A percentile compares a stretch with the other conserved stretches of the same genome.
Conservation (phyloP, 2,329 filamentous ascomycete genomes). For the Fusarium sp. region DNA sequence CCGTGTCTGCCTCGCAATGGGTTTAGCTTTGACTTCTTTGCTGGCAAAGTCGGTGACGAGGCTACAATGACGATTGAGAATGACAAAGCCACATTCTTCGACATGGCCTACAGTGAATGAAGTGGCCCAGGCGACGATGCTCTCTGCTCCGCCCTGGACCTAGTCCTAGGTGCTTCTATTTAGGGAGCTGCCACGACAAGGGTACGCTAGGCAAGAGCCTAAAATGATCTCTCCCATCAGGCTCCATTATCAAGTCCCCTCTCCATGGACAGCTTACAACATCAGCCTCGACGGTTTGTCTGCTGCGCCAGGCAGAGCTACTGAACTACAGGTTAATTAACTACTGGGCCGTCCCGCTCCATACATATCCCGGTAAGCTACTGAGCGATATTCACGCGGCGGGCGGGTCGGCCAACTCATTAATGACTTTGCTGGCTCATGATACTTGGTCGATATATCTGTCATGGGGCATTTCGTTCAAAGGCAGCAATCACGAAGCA, state of each 20-base stretch:
- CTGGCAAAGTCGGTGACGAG: constrained; percentile 33
- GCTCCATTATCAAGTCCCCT: constrained; percentile 14
- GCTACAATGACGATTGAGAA: constrained; percentile 31
- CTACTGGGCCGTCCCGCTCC: constrained; percentile 18
- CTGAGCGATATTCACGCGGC: constrained; percentile 1
- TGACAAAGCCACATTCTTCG: constrained; percentile 36
- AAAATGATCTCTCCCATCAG: constrained; percentile 6
- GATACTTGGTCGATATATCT: constrained; percentile 2
- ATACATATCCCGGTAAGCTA: constrained; percentile 11
- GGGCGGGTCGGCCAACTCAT: constrained; percentile 34
- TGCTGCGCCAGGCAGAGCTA: constrained; percentile 16
- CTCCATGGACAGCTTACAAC: constrained; percentile 28
- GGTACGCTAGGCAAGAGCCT: constrained; percentile 24
- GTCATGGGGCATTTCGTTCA: constrained; percentile 2
- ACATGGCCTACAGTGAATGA: constrained; percentile 24
- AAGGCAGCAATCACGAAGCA: constrained; percentile 7
- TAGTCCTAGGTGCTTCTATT: constrained; percentile 39
- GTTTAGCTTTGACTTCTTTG: constrained; percentile 22
- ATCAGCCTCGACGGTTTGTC: constrained; percentile 31
- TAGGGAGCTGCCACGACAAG: constrained; percentile 34
- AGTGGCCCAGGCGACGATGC: constrained; percentile 15
- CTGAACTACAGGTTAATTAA: constrained; percentile 2
- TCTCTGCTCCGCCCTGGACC: constrained; percentile 34
- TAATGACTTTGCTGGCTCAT: constrained; percentile 32
- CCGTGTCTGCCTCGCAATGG: constrained; percentile 24